Base-by-base conservation (phyloP, 305 asterid genomes). In the Striga hermonthica region DNA sequence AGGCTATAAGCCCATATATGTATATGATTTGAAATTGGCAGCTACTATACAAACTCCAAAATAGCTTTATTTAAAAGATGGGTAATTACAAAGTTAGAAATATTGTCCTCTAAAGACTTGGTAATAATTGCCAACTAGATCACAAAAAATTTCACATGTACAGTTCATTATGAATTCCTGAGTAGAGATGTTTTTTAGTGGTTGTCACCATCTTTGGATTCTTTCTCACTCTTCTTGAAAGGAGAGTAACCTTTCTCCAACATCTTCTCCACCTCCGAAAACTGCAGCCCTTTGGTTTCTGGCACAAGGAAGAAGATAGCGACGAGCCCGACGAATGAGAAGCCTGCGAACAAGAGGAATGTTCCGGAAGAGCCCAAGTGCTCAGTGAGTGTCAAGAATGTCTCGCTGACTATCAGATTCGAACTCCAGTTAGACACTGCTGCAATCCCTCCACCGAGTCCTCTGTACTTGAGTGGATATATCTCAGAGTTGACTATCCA, bases 401-500 rank as follows among this genome's bases (percentile, higher is more conserved):
- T 80, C 66, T 80, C 78, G 3, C 86, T 82, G 9, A 85, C 93
- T 1, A 83, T 56, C 0, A 85, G 83, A 78, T 88, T 83, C 48
- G 95, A 82, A 10, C 81, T 68, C 95, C 93, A 88, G 67, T 88
- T 88, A 3, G 90, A 47, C 9, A 85, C 84, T 15, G 89, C 93
- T 2, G 90, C 93, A 16, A 80, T 78, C 52, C 95, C 95, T 68
- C 95, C 95, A 6, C 95, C 88, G 0, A 83, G 15, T 15, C 95
- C 95, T 74, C 95, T 71, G 80, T 69, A 87, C 61, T 80, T 76
- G 48, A 83, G 66, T 0, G 92, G 95, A 65, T 87, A 85, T 59
- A 87, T 85, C 73, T 87, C 92, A 0, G 90, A 87, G 82, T 83
- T 88, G 14, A 88, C 83, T 7, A 85, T 82, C 93, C 95, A 88